A percentile compares a stretch with the other conserved stretches of the same genome.
These are phyloP conservation scores for Hemileccinum impolitum DNA, from an alignment of 768 basidiomycete species.

Conservation along the genomic window DNA sequence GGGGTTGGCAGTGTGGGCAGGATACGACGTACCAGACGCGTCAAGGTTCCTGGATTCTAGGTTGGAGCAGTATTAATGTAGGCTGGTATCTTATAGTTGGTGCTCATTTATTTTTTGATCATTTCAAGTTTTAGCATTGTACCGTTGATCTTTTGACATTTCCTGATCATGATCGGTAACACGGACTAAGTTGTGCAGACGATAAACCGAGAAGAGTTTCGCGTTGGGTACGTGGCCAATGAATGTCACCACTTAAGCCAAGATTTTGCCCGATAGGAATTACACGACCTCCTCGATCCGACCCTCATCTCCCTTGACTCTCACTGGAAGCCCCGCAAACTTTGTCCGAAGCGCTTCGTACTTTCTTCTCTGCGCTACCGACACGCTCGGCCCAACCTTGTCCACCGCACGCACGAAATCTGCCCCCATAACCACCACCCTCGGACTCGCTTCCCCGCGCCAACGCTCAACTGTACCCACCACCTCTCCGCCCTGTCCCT, in stretches of 20 bases:
- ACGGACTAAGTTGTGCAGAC: too few relatives aligned
- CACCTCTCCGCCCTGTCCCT: background rate
- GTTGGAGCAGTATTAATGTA: background rate
- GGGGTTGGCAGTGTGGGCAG: background rate
- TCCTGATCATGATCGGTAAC: too few relatives aligned
- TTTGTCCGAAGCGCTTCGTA: constrained; percentile 80
- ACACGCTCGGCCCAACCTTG: constrained; percentile 88
- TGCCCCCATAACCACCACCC: constrained; percentile 43
- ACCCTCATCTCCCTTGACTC: constrained; percentile 35
- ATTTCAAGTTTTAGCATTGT: too few relatives aligned
- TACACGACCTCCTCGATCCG: constrained; percentile 19
- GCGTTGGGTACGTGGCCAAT: too few relatives aligned
- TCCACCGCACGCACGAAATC: constrained; percentile 76
- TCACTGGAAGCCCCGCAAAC: constrained; percentile 75
- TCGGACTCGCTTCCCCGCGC: background rate
- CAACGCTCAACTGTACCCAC: background rate
- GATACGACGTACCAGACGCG: constrained; percentile 11
- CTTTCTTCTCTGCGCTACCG: constrained; percentile 69
- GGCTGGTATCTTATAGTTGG: background rate
- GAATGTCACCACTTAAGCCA: too few relatives aligned
- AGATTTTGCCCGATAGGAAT: background rate
- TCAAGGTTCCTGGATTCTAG: constrained; percentile 9
- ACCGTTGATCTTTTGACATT: too few relatives aligned
- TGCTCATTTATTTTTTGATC: too few relatives aligned
- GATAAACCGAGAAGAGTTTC: too few relatives aligned